Evolutionary conservation across 148 eudicot genomes (phyloP).

Genomic region (Simmondsia chinensis): DNA sequence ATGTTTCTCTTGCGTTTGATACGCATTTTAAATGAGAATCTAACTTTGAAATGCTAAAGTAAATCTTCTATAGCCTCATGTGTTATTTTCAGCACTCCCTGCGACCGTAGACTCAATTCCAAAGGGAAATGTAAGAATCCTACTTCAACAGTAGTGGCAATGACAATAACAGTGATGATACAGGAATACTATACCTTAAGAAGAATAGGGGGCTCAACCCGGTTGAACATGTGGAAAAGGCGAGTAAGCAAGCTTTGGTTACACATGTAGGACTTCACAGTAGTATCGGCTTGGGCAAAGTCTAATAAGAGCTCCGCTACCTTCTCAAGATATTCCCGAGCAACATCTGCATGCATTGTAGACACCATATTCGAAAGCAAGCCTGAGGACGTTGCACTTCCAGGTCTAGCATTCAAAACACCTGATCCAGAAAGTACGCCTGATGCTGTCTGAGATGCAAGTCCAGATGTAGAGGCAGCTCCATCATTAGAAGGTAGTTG

Average conservation of each 20-base stretch:
- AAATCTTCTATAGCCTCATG: too few relatives aligned
- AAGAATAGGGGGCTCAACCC: conserved; percentile 87
- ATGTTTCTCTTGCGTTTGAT: too few relatives aligned
- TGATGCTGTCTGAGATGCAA: conserved; percentile 80
- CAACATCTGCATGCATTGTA: conserved; percentile 81
- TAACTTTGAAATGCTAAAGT: too few relatives aligned
- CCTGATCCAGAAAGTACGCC: conserved; percentile 98
- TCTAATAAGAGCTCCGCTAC: conserved; percentile 93
- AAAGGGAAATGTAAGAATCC: too few relatives aligned
- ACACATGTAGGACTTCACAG: conserved; percentile 91
- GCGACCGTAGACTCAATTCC: too few relatives aligned
- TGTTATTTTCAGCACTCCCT: too few relatives aligned
- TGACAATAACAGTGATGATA: background rate
- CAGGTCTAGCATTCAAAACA: conserved; percentile 87
- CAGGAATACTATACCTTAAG: conserved; percentile 86
- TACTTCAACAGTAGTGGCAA: background rate
- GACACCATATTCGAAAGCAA: conserved; percentile 78
- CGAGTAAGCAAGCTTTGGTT: conserved; percentile 89
- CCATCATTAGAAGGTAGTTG: conserved; percentile 45
- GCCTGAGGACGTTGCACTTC: conserved; percentile 94
- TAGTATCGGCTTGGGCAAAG: conserved; percentile 86
- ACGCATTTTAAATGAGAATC: too few relatives aligned
- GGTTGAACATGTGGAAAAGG: conserved; percentile 93
- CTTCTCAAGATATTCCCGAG: conserved; percentile 88
- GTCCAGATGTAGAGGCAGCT: conserved; percentile 72